phyloP scores from a whole-genome alignment of 352 stramenopile genomes.

The Phytopythium mirpurense region DNA sequence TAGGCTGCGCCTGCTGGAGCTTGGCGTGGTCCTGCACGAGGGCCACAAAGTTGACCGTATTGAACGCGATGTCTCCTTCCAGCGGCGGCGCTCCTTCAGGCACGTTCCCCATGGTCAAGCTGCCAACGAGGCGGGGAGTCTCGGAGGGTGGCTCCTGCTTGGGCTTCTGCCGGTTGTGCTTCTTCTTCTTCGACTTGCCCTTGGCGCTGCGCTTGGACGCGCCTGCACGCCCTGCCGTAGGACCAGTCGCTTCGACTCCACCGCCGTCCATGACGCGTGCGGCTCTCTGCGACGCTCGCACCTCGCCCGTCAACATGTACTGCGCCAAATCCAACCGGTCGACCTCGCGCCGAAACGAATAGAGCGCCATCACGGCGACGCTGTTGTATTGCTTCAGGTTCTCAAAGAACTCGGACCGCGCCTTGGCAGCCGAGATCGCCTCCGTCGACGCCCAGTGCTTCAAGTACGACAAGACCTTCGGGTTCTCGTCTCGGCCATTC shows the following conservation, averaged over 20 bases:
- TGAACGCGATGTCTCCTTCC: conserved; percentile 11
- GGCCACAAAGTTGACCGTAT: conserved; percentile 2
- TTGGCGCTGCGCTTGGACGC: conserved; percentile 2
- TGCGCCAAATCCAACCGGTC: conserved; percentile 14
- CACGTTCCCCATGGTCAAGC: conserved; percentile 22
- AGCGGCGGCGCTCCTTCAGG: conserved; percentile 10
- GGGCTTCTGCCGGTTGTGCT: background rate
- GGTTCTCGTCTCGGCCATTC: conserved; percentile 8
- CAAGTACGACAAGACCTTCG: conserved; percentile 18
- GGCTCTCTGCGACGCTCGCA: conserved; percentile 6
- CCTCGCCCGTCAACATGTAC: conserved; percentile 20
- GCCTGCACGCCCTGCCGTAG: too few relatives aligned
- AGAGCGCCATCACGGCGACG: conserved; percentile 1
- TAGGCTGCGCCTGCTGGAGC: conserved; percentile 5
- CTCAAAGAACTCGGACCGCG: conserved; percentile 8
- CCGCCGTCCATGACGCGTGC: conserved; percentile 4
- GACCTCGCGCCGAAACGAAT: conserved; percentile 14
- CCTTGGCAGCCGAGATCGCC: conserved; percentile 15
- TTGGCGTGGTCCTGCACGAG: conserved; percentile 9
- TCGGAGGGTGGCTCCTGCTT: too few relatives aligned
- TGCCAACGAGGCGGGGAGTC: conserved; percentile 11
- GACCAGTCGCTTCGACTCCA: too few relatives aligned
- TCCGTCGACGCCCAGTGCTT: conserved; percentile 13
- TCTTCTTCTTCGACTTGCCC: conserved; percentile 1
- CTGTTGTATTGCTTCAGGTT: conserved; percentile 14